Base-by-base conservation (phyloP, 305 asterid genomes). In the Solanum hybrid region DNA sequence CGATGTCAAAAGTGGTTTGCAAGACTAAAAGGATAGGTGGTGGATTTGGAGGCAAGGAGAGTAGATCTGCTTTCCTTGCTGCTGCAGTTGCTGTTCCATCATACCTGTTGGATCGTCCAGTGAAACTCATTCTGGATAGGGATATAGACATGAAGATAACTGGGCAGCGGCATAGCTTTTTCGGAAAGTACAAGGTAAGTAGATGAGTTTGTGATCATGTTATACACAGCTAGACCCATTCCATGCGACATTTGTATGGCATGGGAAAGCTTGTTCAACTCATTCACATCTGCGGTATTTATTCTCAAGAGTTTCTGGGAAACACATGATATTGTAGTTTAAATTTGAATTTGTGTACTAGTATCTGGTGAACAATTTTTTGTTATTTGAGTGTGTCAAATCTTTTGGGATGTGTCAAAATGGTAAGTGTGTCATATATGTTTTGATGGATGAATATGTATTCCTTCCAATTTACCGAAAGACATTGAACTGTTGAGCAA, bases 1-100 rank as follows among this genome's bases (percentile, higher is more conserved):
- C 99, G 57, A 97, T 96, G 99, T 96, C 99, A 57, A 97, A 97
- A 93, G 99, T 97, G 89, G 99, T 97, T 78, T 96, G 99, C 95
- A 96, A 93, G 95, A 95, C 97, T 38, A 97, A 97, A 95, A 93
- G 99, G 94, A 94, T 96, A 88, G 99, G 99, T 26, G 99, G 99
- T 93, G 99, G 99, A 86, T 97, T 97, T 91, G 99, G 99, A 89
- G 99, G 99, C 89, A 97, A 97, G 94, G 99, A 97, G 91, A 97
- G 98, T 73, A 95, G 99, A 88, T 95, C 98, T 80, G 98, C 96
- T 91, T 90, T 93, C 81, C 33, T 97, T 93, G 98, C 99, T 90
- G 99, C 99, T 27, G 95, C 81, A 82, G 98, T 94, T 38, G 95
- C 99, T 65, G 91, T 96, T 91, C 98, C 99, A 57, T 96, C 99